Percentiles rank a stretch among this genome's conserved stretches.
phyloP scores from a whole-genome alignment of 1,139 yeast genomes.

The Pneumocystis carinii region DNA sequence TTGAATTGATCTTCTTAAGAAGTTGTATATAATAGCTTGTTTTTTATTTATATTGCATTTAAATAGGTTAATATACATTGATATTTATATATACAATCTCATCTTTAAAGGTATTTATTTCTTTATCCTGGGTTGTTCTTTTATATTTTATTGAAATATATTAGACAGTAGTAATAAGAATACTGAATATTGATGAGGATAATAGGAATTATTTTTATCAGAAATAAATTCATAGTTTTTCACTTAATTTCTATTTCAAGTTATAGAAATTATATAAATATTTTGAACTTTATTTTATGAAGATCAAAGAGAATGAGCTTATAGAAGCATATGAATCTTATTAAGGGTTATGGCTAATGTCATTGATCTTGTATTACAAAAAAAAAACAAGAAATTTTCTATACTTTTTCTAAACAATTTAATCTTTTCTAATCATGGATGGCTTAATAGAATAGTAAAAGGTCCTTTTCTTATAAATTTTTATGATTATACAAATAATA shows the following conservation, averaged over 20 bases:
- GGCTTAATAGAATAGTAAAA: not conserved
- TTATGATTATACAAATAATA: not conserved
- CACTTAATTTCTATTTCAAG: too few species aligned
- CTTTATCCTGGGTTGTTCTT: not conserved
- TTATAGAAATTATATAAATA: too few species aligned
- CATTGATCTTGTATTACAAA: too few species aligned
- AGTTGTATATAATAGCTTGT: not conserved
- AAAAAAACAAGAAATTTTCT: too few species aligned
- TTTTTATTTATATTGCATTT: not conserved
- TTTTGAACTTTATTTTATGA: too few species aligned
- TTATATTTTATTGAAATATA: not conserved
- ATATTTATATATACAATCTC: not conserved
- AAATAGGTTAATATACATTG: not conserved
- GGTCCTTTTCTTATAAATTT: not conserved
- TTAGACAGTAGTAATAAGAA: not conserved
- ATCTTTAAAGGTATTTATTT: not conserved
- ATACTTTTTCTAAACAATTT: not conserved
- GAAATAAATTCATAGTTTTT: not conserved
- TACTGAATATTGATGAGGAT: not conserved
- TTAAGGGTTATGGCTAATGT: too few species aligned
- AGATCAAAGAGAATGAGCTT: too few species aligned
- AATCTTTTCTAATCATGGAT: not conserved
- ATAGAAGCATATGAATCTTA: too few species aligned
- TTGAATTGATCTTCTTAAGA: conserved; percentile 5
- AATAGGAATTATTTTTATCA: not conserved